These are phyloP conservation scores for Verbena officinalis DNA, from an alignment of 257 asterid genomes.

Conservation along the genomic window DNA sequence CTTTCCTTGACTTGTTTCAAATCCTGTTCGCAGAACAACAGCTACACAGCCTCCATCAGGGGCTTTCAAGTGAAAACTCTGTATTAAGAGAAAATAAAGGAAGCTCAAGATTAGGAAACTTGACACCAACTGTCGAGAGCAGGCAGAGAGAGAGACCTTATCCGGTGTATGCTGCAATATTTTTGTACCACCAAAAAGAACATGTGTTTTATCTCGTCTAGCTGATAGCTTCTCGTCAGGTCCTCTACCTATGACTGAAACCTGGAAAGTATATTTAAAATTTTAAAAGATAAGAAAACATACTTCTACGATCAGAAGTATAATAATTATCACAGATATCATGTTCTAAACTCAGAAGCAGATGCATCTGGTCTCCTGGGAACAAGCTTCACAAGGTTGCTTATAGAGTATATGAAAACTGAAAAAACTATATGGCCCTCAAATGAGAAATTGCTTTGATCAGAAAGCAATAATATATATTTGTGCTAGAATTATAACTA, in stretches of 20 bases:
- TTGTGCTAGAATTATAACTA: neutral
- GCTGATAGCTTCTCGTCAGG: constrained; percentile 74
- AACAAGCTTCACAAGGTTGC: constrained; percentile 14
- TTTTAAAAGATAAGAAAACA: constrained; percentile 24
- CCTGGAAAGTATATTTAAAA: constrained; percentile 51
- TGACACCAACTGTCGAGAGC: neutral
- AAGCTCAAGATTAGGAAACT: constrained; percentile 16
- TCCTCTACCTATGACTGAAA: constrained; percentile 79
- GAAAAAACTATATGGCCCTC: neutral
- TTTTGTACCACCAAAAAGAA: constrained; percentile 98
- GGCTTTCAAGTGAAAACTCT: constrained; percentile 86
- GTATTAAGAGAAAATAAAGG: constrained; percentile 32
- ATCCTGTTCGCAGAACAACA: constrained; percentile 95
- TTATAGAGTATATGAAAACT: constrained; percentile 1
- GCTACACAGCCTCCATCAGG: constrained; percentile 99
- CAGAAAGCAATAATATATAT: too few species aligned
- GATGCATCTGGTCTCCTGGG: constrained; percentile 13
- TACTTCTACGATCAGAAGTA: constrained; percentile 1
- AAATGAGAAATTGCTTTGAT: neutral
- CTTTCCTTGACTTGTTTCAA: constrained; percentile 99
- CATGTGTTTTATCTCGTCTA: constrained; percentile 85
- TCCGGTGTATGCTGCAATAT: constrained; percentile 94
- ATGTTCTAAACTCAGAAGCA: neutral
- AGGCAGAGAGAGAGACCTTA: constrained; percentile 71
- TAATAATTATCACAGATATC: constrained; percentile 14